These are phyloP conservation scores for Xylaria nigripes DNA, from an alignment of 495 filamentous ascomycete species.

Conservation along the genomic window DNA sequence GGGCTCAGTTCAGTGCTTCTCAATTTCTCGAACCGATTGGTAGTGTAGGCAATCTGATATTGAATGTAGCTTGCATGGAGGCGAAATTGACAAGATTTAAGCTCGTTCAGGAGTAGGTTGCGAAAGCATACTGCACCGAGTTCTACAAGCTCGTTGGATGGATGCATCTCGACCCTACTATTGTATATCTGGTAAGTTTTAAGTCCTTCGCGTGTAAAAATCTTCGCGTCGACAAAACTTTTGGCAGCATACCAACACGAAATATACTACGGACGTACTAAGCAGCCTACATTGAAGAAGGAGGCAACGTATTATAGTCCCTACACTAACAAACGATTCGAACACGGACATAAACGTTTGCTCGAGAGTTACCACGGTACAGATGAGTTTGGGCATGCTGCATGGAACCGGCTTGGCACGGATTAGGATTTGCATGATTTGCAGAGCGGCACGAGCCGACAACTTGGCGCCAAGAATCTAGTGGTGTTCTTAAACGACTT, in stretches of 20 bases:
- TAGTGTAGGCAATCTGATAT: constrained; percentile 16
- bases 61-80: constrained; percentile 34
- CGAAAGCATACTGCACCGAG: constrained; percentile 19
- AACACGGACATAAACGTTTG: too few relatives aligned
- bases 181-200: too few relatives aligned
- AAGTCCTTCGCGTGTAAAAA: too few relatives aligned
- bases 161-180: background rate
- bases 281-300: too few relatives aligned
- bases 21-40: constrained; percentile 29
- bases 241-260: too few relatives aligned
- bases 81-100: constrained; percentile 26
- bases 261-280: too few relatives aligned
- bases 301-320: too few relatives aligned
- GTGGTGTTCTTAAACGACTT: too few relatives aligned
- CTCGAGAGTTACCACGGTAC: too few relatives aligned
- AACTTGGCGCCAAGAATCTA: constrained; percentile 26
- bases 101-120: constrained; percentile 18
- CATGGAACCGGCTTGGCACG: constrained; percentile 17
- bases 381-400: constrained; percentile 16
- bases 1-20: constrained; percentile 26
- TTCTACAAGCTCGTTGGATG: constrained; percentile 10
- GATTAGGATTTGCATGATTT: constrained; percentile 37
- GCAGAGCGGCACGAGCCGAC: constrained; percentile 29
- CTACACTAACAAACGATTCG: too few relatives aligned
- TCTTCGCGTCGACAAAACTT: too few relatives aligned